Evolutionary conservation across 2,329 filamentous ascomycete genomes (phyloP).

Genomic region (Tolypocladium guangdongense): DNA sequence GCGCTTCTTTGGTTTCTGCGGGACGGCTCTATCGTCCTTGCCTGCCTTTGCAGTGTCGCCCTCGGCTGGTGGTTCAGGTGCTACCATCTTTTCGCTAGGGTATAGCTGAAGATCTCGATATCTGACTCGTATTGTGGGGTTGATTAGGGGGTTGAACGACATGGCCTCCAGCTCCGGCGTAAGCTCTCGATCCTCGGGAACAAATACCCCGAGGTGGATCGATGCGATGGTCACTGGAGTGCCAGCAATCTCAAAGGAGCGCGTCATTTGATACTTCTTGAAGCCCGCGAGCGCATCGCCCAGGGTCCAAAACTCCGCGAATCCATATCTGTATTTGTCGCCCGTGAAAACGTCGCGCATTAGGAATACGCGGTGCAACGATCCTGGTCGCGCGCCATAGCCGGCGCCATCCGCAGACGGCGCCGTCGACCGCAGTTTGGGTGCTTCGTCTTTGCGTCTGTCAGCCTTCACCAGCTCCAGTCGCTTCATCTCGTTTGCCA

Average conservation of each 20-base stretch:
- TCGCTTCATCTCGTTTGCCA: conserved; percentile 63
- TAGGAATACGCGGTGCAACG: conserved; percentile 66
- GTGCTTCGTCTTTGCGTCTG: conserved; percentile 28
- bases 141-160: conserved; percentile 61
- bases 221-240: conserved; percentile 61
- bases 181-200: conserved; percentile 53
- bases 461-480: conserved; percentile 54
- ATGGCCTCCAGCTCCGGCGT: conserved; percentile 46
- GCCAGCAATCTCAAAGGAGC: conserved; percentile 69
- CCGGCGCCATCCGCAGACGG: conserved; percentile 45
- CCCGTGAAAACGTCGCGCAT: conserved; percentile 62
- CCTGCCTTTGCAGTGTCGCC: conserved; percentile 16
- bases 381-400: conserved; percentile 60
- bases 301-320: conserved; percentile 69
- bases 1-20: conserved; percentile 39
- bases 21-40: conserved; percentile 16
- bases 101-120: conserved; percentile 72
- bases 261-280: conserved; percentile 57
- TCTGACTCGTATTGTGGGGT: conserved; percentile 54
- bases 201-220: conserved; percentile 77
- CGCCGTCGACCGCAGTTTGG: conserved; percentile 49
- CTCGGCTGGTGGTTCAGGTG: conserved; percentile 32
- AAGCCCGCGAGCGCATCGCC: conserved; percentile 68
- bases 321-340: conserved; percentile 71
- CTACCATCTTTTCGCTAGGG: conserved; percentile 51